phyloP scores from a whole-genome alignment of 495 filamentous ascomycete genomes.

The Daldinia decipiens region DNA sequence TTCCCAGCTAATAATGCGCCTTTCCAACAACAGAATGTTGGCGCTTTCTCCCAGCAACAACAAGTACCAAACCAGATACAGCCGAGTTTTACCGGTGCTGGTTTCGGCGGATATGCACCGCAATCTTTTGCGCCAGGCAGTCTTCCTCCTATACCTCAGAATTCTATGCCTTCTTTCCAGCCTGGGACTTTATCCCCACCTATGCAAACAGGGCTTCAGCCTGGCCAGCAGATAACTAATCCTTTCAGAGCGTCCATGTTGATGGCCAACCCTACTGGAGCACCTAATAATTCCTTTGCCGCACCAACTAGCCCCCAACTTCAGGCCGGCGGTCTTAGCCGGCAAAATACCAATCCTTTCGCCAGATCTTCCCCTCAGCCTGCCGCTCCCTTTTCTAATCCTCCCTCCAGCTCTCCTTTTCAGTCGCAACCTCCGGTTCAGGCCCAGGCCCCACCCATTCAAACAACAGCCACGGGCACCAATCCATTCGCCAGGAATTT shows the following conservation, averaged over 20 bases:
- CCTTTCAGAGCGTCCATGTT: conserved; percentile 91
- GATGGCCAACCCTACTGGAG: conserved; percentile 63
- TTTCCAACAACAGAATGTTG: conserved; percentile 58
- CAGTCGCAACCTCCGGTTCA: conserved; percentile 61
- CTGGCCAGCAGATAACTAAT: conserved; percentile 74
- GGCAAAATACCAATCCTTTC: conserved; percentile 89
- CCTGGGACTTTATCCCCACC: conserved; percentile 47
- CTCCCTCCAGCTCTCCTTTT: conserved; percentile 59
- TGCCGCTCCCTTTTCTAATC: conserved; percentile 58
- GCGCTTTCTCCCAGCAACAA: conserved; percentile 65
- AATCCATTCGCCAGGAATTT: conserved; percentile 74
- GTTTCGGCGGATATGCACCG: conserved; percentile 86
- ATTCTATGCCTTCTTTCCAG: conserved; percentile 65
- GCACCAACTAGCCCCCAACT: conserved; percentile 46
- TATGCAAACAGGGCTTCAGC: conserved; percentile 56
- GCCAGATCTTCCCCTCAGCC: conserved; percentile 65
- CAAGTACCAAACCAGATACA: conserved; percentile 59
- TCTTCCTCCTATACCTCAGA: conserved; percentile 72
- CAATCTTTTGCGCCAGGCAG: conserved; percentile 67
- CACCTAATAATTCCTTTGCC: conserved; percentile 48
- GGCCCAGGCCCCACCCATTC: conserved; percentile 61
- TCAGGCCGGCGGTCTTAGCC: conserved; percentile 57
- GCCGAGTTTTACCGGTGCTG: conserved; percentile 73
- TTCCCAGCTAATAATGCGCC: conserved; percentile 59
- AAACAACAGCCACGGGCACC: conserved; percentile 72